Conservation (phyloP, 2,329 filamentous ascomycete species). For the Trichoderma polysporum region DNA sequence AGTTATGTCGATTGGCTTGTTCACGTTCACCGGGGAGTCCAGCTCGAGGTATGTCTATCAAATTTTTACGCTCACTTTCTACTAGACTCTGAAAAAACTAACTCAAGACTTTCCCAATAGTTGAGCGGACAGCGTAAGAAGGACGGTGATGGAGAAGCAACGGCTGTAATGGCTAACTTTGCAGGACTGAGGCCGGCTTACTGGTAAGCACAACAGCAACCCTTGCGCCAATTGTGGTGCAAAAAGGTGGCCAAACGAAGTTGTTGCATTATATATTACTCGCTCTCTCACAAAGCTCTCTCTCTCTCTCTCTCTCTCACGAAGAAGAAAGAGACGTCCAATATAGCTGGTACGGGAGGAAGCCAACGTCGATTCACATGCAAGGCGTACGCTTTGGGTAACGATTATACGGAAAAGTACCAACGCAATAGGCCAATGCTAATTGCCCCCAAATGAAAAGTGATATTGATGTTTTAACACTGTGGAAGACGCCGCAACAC, state of each 20-base stretch:
- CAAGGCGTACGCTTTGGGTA: conserved; percentile 27
- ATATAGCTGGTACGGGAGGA: neutral
- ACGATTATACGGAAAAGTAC: conserved; percentile 25
- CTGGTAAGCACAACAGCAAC: conserved; percentile 45
- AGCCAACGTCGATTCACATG: neutral
- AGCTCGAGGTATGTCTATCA: conserved; percentile 68
- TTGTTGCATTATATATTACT: neutral
- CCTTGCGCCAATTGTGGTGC: conserved; percentile 15
- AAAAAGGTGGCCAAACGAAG: conserved; percentile 11
- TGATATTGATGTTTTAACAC: neutral
- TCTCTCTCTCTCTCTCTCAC: too few relatives aligned
- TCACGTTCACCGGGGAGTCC: conserved; percentile 88
- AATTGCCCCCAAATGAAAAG: neutral
- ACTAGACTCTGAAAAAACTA: neutral
- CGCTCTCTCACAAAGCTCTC: neutral
- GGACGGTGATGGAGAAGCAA: conserved; percentile 53
- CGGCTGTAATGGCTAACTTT: conserved; percentile 54
- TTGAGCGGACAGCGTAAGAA: conserved; percentile 70
- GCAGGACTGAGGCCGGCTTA: conserved; percentile 59
- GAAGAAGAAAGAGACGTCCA: neutral
- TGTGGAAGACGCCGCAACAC: neutral
- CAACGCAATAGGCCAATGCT: conserved; percentile 16
- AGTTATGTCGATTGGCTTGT: conserved; percentile 99
- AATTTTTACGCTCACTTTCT: neutral
- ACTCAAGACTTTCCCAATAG: conserved; percentile 37